A percentile compares a stretch with the other conserved stretches of the same genome.
Evolutionary conservation across 2,329 filamentous ascomycete genomes (phyloP).

Genomic region (Dothiorella sarmentorum): DNA sequence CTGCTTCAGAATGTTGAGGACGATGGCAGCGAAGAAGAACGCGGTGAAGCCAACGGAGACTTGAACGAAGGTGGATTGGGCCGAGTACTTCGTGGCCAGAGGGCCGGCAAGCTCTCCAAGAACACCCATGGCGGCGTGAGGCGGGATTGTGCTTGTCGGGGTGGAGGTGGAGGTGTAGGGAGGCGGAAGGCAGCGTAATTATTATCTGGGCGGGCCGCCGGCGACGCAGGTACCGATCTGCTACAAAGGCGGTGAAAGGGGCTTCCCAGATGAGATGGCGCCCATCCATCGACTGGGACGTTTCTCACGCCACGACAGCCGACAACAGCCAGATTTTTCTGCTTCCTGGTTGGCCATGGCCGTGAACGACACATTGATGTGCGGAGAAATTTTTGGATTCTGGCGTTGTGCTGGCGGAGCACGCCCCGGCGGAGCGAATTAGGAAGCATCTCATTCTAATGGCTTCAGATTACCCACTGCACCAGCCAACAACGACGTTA

Average conservation of each 20-base stretch:
- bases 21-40: slow-evolving; percentile 56
- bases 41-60: slow-evolving; percentile 43
- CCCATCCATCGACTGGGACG: slow-evolving; percentile 8
- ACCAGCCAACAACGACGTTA: slow-evolving; percentile 1
- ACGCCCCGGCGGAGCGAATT: background rate
- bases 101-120: slow-evolving; percentile 48
- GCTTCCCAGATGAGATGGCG: slow-evolving; percentile 14
- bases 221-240: slow-evolving; percentile 16
- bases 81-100: slow-evolving; percentile 44
- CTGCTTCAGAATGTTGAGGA: slow-evolving; percentile 78
- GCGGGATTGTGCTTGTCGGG: slow-evolving; percentile 1
- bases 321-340: slow-evolving; percentile 15
- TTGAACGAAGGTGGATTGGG: slow-evolving; percentile 43
- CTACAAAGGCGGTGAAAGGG: slow-evolving; percentile 19
- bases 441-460: slow-evolving; percentile 3
- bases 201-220: background rate
- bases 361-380: background rate
- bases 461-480: background rate
- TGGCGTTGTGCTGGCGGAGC: background rate
- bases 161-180: slow-evolving; percentile 8
- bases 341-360: background rate
- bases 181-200: background rate
- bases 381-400: background rate
- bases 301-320: slow-evolving; percentile 18
- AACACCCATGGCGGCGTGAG: slow-evolving; percentile 48